These are phyloP conservation scores for Quercus gilva DNA, from an alignment of 306 rosid genomes.

Conservation along the genomic window DNA sequence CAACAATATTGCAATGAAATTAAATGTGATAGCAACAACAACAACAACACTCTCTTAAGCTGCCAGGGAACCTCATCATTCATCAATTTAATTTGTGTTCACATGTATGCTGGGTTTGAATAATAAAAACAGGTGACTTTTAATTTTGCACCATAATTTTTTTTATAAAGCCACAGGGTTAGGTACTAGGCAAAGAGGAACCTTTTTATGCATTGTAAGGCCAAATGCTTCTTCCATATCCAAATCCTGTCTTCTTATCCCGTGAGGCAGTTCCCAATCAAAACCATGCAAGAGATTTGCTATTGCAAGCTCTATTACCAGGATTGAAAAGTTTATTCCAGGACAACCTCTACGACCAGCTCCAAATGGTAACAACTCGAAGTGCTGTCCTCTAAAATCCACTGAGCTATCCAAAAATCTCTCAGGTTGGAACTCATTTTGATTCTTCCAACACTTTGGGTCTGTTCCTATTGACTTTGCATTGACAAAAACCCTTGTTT, in stretches of 20 bases:
- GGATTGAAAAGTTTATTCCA: not conserved
- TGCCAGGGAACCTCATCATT: no score
- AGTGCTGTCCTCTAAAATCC: constrained; percentile 22
- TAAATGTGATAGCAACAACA: no score
- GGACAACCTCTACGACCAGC: constrained; percentile 30
- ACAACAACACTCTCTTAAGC: no score
- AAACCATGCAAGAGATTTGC: constrained; percentile 28
- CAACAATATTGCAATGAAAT: no score
- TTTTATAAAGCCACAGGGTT: not conserved
- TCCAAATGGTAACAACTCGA: constrained; percentile 20
- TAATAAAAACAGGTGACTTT: no score
- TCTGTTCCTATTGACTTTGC: constrained; percentile 15
- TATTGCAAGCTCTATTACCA: constrained; percentile 12
- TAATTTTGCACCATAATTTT: not conserved
- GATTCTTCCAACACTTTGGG: constrained; percentile 13
- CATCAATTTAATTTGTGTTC: no score
- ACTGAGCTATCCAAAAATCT: constrained; percentile 19
- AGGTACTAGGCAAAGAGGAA: constrained; percentile 23
- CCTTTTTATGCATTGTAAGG: constrained; percentile 13
- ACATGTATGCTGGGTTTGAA: no score
- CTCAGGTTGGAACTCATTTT: constrained; percentile 16
- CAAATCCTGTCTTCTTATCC: constrained; percentile 23
- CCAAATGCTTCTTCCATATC: constrained; percentile 18
- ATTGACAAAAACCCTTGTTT: constrained; percentile 16
- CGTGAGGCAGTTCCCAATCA: constrained; percentile 27